Evolutionary conservation across 805 yeast species (phyloP), one percentile per base, ranked within the genome.

Genomic region (Suhomyces vadensis): DNA sequence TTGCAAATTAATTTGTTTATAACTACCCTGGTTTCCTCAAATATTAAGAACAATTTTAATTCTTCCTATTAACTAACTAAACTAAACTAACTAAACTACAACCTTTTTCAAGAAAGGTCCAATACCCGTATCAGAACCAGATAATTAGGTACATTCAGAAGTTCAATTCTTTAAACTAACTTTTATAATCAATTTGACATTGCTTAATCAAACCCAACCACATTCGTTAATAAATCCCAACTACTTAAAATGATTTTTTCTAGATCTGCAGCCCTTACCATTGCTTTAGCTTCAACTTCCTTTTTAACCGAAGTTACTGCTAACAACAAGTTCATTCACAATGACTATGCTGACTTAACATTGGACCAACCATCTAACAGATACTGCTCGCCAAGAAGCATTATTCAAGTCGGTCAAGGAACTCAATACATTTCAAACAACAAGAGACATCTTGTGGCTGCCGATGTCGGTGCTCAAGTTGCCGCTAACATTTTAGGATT

Each of bases 241-340:
- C 22, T 26, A 35, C 21, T 4, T 37, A 38, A 10, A 19, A 59
- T 55, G 61, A 43, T 56, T 23, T 54, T 57, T 39, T 48, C 53
- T 10, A 50, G 49, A 42, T 39, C 58, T 39, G 43, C 54, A 37
- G 50, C 53, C 17, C 31, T 57, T 24, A 31, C 57, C 33, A 48
- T 56, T 37, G 58, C 59, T 19, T 42, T 51, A 39, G 52, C 57
- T 21, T 45, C 57, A 13, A 40, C 55, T 25, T 31, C 41, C 23
- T 38, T 52, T 40, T 46, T 52, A 31, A 39, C 40, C 22, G 46
- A 47, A 27, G 56, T 37, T 10, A 24, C 38, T 14, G 55, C 54
- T 14, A 42, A 42, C 39, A 57, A 47, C 47, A 47, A 46, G 37
- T 37, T 36, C 38, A 43, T 43, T 19, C 37, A 37, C 39, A 39